phyloP scores from a whole-genome alignment of 345 rosid species.

The Microcos paniculata region DNA sequence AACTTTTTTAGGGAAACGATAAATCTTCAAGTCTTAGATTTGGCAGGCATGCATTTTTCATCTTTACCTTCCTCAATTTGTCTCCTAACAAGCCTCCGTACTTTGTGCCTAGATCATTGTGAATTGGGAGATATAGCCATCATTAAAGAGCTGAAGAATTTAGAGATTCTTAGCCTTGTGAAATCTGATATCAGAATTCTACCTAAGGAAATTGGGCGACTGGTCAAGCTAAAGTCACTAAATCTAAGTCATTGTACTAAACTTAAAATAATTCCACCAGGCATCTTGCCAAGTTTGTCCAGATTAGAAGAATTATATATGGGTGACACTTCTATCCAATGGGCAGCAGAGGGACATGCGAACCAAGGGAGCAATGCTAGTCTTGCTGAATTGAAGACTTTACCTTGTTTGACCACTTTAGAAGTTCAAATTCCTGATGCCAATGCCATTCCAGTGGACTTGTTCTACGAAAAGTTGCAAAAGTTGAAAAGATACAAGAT shows the following conservation, averaged over 20 bases:
- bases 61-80: conserved; percentile 14
- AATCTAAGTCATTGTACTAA: conserved; percentile 15
- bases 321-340: neutral
- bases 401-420: neutral
- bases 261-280: conserved; percentile 11
- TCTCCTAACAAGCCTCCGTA: conserved; percentile 13
- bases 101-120: conserved; percentile 18
- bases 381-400: conserved; percentile 15
- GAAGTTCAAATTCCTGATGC: conserved; percentile 16
- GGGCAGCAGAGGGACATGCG: too few relatives aligned
- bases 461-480: conserved; percentile 2
- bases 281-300: conserved; percentile 13
- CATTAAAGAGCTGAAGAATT: conserved; percentile 11
- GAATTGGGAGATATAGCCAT: neutral
- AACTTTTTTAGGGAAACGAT: neutral
- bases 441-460: neutral
- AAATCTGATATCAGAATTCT: conserved; percentile 2
- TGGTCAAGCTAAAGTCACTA: conserved; percentile 14
- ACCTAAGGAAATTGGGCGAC: neutral
- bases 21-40: conserved; percentile 13
- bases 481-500: conserved; percentile 16
- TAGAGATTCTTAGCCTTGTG: conserved; percentile 24
- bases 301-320: conserved; percentile 22
- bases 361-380: neutral
- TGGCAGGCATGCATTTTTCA: neutral